Percentiles rank a stretch among this genome's conserved stretches.
Conservation (phyloP, 495 filamentous ascomycete species). For the Xylaria scruposa region DNA sequence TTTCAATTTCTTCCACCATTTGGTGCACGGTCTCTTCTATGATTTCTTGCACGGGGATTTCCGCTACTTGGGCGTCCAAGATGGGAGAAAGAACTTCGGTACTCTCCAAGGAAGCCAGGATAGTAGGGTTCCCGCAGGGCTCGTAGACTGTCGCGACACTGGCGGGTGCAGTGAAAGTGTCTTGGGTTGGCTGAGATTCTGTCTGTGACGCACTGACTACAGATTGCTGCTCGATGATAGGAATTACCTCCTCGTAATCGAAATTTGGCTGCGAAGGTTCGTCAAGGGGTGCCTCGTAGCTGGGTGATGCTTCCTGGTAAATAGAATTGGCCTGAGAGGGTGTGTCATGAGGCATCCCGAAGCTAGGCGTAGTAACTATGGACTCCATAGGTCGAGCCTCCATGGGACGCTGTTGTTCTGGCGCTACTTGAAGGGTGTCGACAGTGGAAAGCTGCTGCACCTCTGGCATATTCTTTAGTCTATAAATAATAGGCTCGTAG, state of each 20-base stretch:
- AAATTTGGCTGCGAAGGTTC: not conserved
- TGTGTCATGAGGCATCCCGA: not conserved
- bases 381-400: conserved; percentile 4
- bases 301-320: conserved; percentile 16
- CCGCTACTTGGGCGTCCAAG: not conserved
- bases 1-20: conserved; percentile 31
- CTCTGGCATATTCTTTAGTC: conserved; percentile 31
- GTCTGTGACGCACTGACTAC: not conserved
- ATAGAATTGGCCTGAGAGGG: not conserved
- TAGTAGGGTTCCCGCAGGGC: conserved; percentile 30
- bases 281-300: not conserved
- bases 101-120: not conserved
- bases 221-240: not conserved
- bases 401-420: conserved; percentile 15
- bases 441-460: conserved; percentile 23
- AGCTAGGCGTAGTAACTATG: conserved; percentile 12
- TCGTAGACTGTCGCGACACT: conserved; percentile 34
- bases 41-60: not conserved
- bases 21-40: conserved; percentile 17
- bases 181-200: conserved; percentile 13
- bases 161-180: not conserved
- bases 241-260: not conserved
- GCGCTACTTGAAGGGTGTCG: conserved; percentile 16
- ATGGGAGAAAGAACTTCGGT: not conserved
- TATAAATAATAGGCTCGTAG: conserved; percentile 38